These are phyloP conservation scores for Botryotinia convoluta DNA, from an alignment of 2,329 filamentous ascomycete genomes.

Conservation along the genomic window DNA sequence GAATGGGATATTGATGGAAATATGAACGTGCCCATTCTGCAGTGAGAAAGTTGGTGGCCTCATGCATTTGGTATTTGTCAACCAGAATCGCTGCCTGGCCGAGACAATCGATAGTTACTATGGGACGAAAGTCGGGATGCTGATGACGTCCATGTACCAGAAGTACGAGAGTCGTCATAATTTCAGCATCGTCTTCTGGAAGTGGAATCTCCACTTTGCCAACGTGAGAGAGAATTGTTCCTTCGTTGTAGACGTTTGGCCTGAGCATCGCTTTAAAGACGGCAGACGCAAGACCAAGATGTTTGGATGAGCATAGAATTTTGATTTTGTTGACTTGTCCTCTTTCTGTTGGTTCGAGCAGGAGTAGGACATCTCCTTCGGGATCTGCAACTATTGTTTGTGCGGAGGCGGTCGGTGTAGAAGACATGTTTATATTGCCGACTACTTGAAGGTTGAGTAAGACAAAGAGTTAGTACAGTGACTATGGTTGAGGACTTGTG, in stretches of 20 bases:
- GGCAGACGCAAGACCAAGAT: neutral
- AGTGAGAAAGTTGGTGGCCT: neutral
- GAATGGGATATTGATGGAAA: neutral
- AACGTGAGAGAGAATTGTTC: neutral
- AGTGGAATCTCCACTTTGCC: neutral
- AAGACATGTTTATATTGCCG: neutral
- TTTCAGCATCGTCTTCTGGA: neutral
- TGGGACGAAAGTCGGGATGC: neutral
- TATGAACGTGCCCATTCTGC: neutral
- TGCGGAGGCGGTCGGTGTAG: neutral
- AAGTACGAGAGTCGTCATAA: neutral
- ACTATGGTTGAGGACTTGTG: neutral
- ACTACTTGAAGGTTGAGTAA: neutral
- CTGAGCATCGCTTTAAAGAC: neutral
- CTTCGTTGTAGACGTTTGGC: neutral
- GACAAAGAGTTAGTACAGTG: neutral
- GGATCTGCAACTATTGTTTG: neutral
- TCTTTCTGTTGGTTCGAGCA: neutral
- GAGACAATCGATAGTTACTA: neutral
- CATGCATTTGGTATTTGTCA: neutral
- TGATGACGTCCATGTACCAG: neutral
- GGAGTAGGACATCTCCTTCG: neutral
- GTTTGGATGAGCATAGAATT: neutral
- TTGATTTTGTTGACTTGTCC: neutral
- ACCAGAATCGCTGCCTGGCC: neutral